Base-by-base conservation (phyloP, 2,329 filamentous ascomycete species). In the Hypocreales sp. region DNA sequence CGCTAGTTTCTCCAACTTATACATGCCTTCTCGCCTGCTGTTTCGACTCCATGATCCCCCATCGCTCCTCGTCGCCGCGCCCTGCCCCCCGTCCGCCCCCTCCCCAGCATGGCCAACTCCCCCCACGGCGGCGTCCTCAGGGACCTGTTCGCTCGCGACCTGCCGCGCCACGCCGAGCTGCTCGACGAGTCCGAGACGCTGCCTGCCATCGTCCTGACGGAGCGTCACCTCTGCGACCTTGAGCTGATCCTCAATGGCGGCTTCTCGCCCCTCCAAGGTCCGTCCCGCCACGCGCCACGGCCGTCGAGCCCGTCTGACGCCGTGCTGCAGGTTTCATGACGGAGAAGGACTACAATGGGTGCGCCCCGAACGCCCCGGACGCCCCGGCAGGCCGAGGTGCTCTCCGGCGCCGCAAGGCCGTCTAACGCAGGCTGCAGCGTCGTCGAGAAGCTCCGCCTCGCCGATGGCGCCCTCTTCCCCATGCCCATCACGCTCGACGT, bases 401-500 rank as follows among this genome's bases (percentile, higher is more conserved):
- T n/a, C n/a, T n/a, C n/a, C n/a, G n/a, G n/a, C n/a, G n/a, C n/a
- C n/a, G n/a, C n/a, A n/a, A n/a, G n/a, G n/a, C n/a, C n/a, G n/a
- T n/a, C n/a, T n/a, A n/a, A n/a, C n/a, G n/a, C n/a, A n/a, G n/a
- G n/a, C 11, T 12, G 13, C 48, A 90, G 84, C 37, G 90, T 98
- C 38, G 86, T 94, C 40, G 75, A 78, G 55, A 72, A 87, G 43
- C 76, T 80, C 62, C 81, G 90, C 44, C 78, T 98, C 32, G 73
- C 73, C 32, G 76, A 83, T 58, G 90, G 90, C 52, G 76, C 75
- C 51, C 78, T 98, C 45, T 95, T 95, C 64, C 81, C 73, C 56
- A 98, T 98, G 61, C 90, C 90, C 46, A 95, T 98, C 56, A 92
- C 80, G 44, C 76, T 98, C 40, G 90, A 98, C 54, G 64, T 92